Conservation (phyloP, 768 basidiomycete genomes). For the Russula dissimulans region DNA sequence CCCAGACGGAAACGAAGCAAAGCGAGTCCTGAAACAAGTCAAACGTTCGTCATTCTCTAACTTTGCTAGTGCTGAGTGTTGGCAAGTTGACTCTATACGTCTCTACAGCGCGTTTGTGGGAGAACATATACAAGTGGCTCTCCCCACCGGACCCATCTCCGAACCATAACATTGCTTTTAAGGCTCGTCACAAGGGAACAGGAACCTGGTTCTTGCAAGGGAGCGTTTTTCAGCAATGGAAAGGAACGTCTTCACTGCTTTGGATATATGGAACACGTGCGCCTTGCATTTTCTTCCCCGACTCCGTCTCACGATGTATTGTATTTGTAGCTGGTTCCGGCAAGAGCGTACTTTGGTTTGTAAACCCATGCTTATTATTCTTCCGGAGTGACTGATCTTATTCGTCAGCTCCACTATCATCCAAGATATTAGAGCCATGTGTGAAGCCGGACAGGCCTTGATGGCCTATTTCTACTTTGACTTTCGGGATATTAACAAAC, state of each 20-base stretch:
- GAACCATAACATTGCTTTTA: background rate
- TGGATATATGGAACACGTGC: conserved; percentile 5
- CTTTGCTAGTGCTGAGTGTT: too few relatives aligned
- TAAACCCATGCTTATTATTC: background rate
- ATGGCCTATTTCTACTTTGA: conserved; percentile 1
- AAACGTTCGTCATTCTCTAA: background rate
- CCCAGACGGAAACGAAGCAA: background rate
- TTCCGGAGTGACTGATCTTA: background rate
- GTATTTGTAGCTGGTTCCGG: background rate
- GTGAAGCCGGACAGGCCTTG: background rate
- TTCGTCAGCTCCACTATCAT: background rate
- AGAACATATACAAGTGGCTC: background rate
- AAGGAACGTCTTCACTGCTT: background rate
- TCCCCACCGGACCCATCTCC: background rate
- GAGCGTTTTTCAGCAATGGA: background rate
- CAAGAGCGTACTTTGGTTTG: conserved; percentile 4
- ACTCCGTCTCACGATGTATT: background rate
- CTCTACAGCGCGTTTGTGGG: too few relatives aligned
- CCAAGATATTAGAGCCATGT: background rate
- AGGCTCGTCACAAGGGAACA: background rate
- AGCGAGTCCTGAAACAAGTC: background rate
- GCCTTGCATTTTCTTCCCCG: background rate
- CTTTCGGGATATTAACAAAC: background rate
- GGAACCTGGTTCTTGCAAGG: background rate
- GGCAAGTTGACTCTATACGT: too few relatives aligned